Conservation (phyloP, 179 eudicot genomes). For the Spergularia azorica region DNA sequence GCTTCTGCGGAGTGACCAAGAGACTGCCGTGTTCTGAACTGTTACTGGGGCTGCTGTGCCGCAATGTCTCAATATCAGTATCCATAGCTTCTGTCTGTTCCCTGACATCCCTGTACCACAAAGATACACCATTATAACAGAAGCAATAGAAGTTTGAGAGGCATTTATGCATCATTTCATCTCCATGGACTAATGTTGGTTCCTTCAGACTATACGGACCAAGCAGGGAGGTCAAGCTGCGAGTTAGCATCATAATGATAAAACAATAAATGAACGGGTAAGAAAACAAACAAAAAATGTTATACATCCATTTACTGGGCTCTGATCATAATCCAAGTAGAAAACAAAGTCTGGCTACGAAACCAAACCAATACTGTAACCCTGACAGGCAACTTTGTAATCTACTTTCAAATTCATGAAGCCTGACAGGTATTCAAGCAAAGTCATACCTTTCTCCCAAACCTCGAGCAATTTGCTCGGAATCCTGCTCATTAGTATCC, state of each 20-base stretch:
- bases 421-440: not conserved
- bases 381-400: not conserved
- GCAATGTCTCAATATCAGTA: constrained; percentile 8
- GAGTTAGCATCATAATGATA: not conserved
- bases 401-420: not conserved
- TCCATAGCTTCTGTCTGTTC: constrained; percentile 30
- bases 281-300: not conserved
- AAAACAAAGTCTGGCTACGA: not conserved
- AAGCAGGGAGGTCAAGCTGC: not conserved
- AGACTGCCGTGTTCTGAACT: constrained; percentile 30
- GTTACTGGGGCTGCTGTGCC: constrained; percentile 15
- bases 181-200: not conserved
- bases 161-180: constrained; percentile 1
- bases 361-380: not conserved
- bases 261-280: not conserved
- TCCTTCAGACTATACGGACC: not conserved
- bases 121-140: not conserved
- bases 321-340: not conserved
- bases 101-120: constrained; percentile 38
- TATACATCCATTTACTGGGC: not conserved
- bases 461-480: constrained; percentile 21
- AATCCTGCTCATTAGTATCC: constrained; percentile 17
- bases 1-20: constrained; percentile 22
- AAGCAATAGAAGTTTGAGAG: not conserved
- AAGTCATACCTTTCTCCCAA: constrained; percentile 35